Conservation (phyloP, 2,329 filamentous ascomycete genomes). For the Pseudogymnoascus sp. region DNA sequence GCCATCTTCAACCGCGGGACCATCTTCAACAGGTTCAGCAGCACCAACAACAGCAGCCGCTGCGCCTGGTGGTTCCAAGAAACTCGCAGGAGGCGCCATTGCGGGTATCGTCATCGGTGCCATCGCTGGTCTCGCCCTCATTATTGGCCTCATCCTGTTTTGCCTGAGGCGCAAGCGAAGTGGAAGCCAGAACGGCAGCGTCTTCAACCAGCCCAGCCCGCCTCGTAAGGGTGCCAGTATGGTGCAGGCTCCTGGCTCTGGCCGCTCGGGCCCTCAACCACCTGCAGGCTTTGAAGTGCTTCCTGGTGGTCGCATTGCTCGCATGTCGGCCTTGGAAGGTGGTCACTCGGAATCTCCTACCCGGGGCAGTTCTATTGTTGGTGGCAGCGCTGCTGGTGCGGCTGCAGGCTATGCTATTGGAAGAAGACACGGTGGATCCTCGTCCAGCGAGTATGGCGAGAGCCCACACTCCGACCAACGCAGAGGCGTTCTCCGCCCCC, state of each 20-base stretch:
- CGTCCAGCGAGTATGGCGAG: constrained; percentile 63
- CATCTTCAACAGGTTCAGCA: constrained; percentile 15
- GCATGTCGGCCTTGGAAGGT: constrained; percentile 89
- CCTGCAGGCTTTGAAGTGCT: constrained; percentile 60
- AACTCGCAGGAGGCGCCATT: constrained; percentile 76
- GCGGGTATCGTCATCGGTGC: constrained; percentile 85
- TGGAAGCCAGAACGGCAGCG: constrained; percentile 57
- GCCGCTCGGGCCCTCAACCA: constrained; percentile 36
- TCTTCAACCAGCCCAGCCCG: constrained; percentile 86
- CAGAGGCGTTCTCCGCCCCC: constrained; percentile 48
- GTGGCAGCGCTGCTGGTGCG: constrained; percentile 39
- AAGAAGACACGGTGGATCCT: constrained; percentile 49
- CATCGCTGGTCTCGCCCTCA: constrained; percentile 59
- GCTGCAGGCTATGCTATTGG: constrained; percentile 44
- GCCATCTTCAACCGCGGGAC: constrained; percentile 40
- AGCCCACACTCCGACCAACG: constrained; percentile 63
- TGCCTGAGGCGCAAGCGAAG: constrained; percentile 45
- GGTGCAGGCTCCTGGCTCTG: constrained; percentile 29
- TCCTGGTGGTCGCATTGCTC: constrained; percentile 80
- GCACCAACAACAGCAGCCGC: constrained; percentile 13
- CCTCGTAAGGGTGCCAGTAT: constrained; percentile 43
- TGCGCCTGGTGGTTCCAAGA: constrained; percentile 29
- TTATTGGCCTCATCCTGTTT: constrained; percentile 53
- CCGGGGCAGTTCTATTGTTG: constrained; percentile 23
- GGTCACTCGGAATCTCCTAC: constrained; percentile 54